Evolutionary conservation across 202 grass and related monocot genomes (phyloP), one percentile per base, ranked within the genome.

Genomic region (Setaria italica): DNA sequence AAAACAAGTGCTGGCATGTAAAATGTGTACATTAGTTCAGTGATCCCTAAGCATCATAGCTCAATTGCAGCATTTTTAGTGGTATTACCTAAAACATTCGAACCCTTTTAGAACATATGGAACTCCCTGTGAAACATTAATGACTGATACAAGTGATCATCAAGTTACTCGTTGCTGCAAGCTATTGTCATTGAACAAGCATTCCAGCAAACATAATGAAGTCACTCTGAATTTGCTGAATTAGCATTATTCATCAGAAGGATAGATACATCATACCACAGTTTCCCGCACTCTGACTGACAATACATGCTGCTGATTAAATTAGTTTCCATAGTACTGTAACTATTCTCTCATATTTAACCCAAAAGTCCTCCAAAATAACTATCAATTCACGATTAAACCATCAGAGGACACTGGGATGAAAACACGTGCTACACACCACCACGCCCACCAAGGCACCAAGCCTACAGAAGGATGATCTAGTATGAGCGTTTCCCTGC

Each of bases 161-260:
- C 21, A 62, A 64, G 29, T 33, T 51, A 51, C 37, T 39, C 5
- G 1, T 35, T 39, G 47, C 17, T 30, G 57, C 29, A 79, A 32
- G n/a, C 32, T 68, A 41, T n/a, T 73, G 39, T 13, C 7, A 60
- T 5, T 30, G 11, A 83, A 69, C 42, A 74, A 37, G 57, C 0
- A 56, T 63, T 70, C 34, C 50, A 87, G 14, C 41, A 83, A 59
- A 53, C 19, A 67, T 21, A 87, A 67, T 56, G 62, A 81, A 35
- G 2, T n/a, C 25, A 62, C 64, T 39, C 29, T 63, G 25, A 64
- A 62, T 85, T 74, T 66, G 16, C 29, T 79, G 25, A 65, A 33
- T 58, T 57, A 11, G 15, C 37, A 80, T 33, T 67, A 74, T 55
- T 11, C 37, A 81, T 80, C 48, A 67, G 17, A 39, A 20, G 48